A percentile compares a stretch with the other conserved stretches of the same genome.
Conservation (phyloP, 805 yeast genomes). For the Candida xyloterini region DNA sequence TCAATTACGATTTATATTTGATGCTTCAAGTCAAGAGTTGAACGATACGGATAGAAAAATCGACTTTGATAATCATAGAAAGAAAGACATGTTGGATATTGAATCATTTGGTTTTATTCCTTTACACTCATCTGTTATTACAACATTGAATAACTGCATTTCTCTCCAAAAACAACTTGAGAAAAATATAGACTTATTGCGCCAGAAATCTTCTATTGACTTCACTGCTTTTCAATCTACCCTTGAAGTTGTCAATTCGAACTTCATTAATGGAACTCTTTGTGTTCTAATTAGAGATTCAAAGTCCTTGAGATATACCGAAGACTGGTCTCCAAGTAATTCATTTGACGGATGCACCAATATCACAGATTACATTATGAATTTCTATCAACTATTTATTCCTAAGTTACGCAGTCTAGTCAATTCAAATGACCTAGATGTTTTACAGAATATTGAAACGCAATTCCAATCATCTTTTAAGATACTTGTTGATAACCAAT, state of each 20-base stretch:
- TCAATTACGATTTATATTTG: constrained; percentile 28
- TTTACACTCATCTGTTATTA: constrained; percentile 58
- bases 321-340: constrained; percentile 37
- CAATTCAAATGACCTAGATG: constrained; percentile 15
- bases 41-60: constrained; percentile 21
- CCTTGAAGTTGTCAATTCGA: constrained; percentile 22
- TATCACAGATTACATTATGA: constrained; percentile 36
- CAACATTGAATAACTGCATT: constrained; percentile 52
- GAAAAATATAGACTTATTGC: constrained; percentile 31
- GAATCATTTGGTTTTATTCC: constrained; percentile 56
- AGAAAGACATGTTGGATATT: constrained; percentile 10
- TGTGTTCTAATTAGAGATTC: constrained; percentile 27
- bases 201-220: constrained; percentile 30
- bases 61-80: background rate
- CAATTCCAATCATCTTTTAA: constrained; percentile 37
- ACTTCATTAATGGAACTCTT: constrained; percentile 27
- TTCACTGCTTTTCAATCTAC: constrained; percentile 27
- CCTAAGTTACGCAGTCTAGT: constrained; percentile 29
- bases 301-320: constrained; percentile 27
- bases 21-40: constrained; percentile 37
- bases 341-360: constrained; percentile 34
- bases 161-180: constrained; percentile 42
- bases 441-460: constrained; percentile 29
- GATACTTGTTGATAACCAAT: constrained; percentile 40
- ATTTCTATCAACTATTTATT: constrained; percentile 38